phyloP scores from a whole-genome alignment of 2,329 filamentous ascomycete genomes.

The Kalaharituber pfeilii region DNA sequence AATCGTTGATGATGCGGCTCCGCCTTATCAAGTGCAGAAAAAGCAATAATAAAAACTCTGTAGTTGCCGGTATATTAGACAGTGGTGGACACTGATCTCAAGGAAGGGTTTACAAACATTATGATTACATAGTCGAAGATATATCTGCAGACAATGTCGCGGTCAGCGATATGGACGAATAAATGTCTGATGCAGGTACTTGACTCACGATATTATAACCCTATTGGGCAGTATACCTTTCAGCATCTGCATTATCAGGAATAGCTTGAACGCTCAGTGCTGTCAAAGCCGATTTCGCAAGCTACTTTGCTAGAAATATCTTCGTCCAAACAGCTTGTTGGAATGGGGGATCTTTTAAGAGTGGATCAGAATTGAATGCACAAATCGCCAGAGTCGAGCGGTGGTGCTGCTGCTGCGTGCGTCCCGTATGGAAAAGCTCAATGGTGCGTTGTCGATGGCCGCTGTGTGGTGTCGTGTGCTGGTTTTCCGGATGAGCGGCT shows the following conservation, averaged over 20 bases:
- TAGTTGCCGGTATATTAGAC: slow-evolving; percentile 1
- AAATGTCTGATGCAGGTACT: neutral
- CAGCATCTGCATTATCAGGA: neutral
- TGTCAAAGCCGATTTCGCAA: too few species aligned
- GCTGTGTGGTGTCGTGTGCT: too few species aligned
- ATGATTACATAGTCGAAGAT: slow-evolving; percentile 43
- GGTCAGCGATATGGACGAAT: neutral
- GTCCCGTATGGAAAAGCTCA: too few species aligned
- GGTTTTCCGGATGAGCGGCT: too few species aligned
- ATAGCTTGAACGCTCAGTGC: too few species aligned
- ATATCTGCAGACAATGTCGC: slow-evolving; percentile 26
- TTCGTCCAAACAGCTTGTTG: too few species aligned
- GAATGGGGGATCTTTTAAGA: too few species aligned
- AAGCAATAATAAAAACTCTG: slow-evolving; percentile 36
- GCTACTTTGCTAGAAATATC: too few species aligned
- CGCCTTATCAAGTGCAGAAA: slow-evolving; percentile 37
- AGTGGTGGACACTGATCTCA: neutral
- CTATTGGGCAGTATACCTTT: neutral
- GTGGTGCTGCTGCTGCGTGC: too few species aligned
- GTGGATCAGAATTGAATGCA: too few species aligned
- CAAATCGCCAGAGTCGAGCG: too few species aligned
- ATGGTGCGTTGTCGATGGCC: too few species aligned
- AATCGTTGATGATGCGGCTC: slow-evolving; percentile 42
- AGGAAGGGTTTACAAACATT: slow-evolving; percentile 30
- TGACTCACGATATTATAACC: neutral